phyloP scores from a whole-genome alignment of 768 basidiomycete species.

The Cubamyces sp. region DNA sequence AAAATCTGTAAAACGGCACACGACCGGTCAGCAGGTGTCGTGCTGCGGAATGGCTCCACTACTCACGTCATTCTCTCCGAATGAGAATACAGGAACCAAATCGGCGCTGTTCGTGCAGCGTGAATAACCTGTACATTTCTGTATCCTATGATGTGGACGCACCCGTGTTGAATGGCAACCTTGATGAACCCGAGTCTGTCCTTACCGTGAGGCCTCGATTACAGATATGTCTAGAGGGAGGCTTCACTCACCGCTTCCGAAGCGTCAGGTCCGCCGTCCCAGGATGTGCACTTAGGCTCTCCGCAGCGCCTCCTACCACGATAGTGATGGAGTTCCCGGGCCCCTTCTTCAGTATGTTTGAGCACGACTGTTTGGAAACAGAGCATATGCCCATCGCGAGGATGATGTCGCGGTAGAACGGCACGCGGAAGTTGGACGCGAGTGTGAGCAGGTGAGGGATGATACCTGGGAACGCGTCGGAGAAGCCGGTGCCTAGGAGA shows the following conservation, averaged over 20 bases:
- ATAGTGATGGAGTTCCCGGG: slow-evolving; percentile 75
- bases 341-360: slow-evolving; percentile 72
- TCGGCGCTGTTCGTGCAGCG: slow-evolving; percentile 66
- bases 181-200: slow-evolving; percentile 92
- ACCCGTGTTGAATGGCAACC: slow-evolving; percentile 89
- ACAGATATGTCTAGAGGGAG: background rate
- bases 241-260: slow-evolving; percentile 58
- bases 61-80: slow-evolving; percentile 96
- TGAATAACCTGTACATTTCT: background rate
- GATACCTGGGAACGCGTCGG: slow-evolving; percentile 87
- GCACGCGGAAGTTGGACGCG: slow-evolving; percentile 86
- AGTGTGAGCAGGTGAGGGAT: slow-evolving; percentile 92
- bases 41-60: too few species aligned
- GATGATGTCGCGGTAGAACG: slow-evolving; percentile 91
- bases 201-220: background rate
- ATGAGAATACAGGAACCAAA: slow-evolving; percentile 96
- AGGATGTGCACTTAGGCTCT: slow-evolving; percentile 90
- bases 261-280: slow-evolving; percentile 94
- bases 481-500: slow-evolving; percentile 82
- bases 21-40: too few species aligned
- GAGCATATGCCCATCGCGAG: slow-evolving; percentile 89
- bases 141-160: slow-evolving; percentile 19
- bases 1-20: slow-evolving; percentile 69
- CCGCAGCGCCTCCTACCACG: slow-evolving; percentile 95
- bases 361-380: slow-evolving; percentile 89